Evolutionary conservation across 176 grass and related monocot species (phyloP).

Genomic region (Bromus sterilis): DNA sequence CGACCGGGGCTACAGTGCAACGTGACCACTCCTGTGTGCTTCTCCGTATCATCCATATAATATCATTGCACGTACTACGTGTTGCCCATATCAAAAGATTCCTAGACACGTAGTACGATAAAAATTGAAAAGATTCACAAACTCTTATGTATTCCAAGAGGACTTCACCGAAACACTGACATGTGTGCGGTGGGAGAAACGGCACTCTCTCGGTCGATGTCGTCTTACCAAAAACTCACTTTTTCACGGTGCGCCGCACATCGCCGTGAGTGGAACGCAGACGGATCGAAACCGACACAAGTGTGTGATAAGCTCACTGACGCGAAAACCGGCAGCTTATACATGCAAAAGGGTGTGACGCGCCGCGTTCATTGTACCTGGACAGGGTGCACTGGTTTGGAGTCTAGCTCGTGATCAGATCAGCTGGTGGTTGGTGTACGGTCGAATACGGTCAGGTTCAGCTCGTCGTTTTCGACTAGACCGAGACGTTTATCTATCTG

Average conservation of each 20-base stretch:
- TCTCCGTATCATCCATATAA: background rate
- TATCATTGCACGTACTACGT: no score
- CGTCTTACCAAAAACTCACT: background rate
- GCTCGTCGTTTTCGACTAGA: no score
- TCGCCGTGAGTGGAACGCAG: background rate
- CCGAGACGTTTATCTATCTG: no score
- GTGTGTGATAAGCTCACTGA: background rate
- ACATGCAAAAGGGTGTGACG: background rate
- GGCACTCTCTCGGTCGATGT: background rate
- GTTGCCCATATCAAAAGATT: background rate
- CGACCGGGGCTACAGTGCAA: background rate
- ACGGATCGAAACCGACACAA: background rate
- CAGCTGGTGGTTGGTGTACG: no score
- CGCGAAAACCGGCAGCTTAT: background rate
- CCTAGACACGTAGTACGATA: no score
- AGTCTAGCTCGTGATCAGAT: no score
- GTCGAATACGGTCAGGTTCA: no score
- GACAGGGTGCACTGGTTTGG: no score
- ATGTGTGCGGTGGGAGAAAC: background rate
- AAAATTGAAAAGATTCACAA: background rate
- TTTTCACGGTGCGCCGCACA: background rate
- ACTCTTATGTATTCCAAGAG: no score
- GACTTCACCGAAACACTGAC: background rate
- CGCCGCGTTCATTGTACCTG: background rate
- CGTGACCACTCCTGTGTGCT: background rate